Evolutionary conservation across 2,329 filamentous ascomycete species (phyloP).

Genomic region (Epichloe baconii): DNA sequence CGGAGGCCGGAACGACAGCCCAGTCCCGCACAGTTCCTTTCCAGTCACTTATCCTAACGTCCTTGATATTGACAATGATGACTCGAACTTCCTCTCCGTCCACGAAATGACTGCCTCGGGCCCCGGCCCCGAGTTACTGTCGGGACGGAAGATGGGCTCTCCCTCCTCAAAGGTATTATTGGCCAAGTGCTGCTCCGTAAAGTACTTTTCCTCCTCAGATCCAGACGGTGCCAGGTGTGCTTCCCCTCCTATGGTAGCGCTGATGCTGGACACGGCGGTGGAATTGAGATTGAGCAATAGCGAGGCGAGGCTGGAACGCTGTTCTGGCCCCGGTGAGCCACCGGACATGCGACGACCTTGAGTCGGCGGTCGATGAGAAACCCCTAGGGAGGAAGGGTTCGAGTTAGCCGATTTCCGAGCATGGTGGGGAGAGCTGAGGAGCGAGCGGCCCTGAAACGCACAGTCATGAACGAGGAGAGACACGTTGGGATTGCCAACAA

Average conservation of each 20-base stretch:
- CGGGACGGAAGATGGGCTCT: constrained; percentile 18
- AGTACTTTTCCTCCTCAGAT: constrained; percentile 74
- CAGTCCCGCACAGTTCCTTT: constrained; percentile 87
- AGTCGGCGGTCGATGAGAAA: constrained; percentile 79
- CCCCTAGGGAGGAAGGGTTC: constrained; percentile 36
- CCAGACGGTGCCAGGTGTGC: constrained; percentile 61
- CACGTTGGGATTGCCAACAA: constrained; percentile 73
- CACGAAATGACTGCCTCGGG: constrained; percentile 53
- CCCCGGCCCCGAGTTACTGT: constrained; percentile 32
- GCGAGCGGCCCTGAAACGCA: constrained; percentile 15
- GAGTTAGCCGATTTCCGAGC: neutral
- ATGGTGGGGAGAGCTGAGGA: neutral
- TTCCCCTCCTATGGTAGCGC: constrained; percentile 81
- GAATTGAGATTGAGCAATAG: constrained; percentile 87
- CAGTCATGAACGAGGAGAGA: constrained; percentile 94
- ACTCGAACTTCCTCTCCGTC: constrained; percentile 75
- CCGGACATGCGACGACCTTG: constrained; percentile 44
- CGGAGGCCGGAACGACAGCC: constrained; percentile 29
- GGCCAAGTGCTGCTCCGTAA: constrained; percentile 68
- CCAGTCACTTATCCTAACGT: constrained; percentile 85
- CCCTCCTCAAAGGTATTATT: constrained; percentile 76
- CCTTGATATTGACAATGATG: constrained; percentile 70
- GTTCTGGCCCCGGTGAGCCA: constrained; percentile 51
- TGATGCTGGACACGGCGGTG: constrained; percentile 75
- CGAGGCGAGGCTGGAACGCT: constrained; percentile 62